Percentiles rank a stretch among this genome's conserved stretches.
Evolutionary conservation across 768 basidiomycete species (phyloP).

Genomic region (Calocybe gangraenosa): DNA sequence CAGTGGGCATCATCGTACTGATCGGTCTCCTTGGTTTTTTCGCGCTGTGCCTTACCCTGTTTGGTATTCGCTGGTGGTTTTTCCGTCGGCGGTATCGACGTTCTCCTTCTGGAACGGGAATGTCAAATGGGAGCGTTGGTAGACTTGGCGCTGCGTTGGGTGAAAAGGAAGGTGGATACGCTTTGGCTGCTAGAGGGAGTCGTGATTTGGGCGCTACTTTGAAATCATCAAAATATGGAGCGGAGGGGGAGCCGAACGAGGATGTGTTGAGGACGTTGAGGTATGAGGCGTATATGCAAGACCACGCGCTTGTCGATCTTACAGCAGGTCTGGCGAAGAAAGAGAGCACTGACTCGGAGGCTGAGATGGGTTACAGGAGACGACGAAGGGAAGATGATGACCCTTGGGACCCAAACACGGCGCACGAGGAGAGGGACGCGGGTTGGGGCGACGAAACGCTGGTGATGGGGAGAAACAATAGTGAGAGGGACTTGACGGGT

Average conservation of each 20-base stretch:
- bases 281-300: conserved; percentile 34
- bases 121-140: conserved; percentile 14
- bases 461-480: conserved; percentile 5
- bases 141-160: not conserved
- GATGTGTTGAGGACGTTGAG: conserved; percentile 29
- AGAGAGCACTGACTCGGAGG: conserved; percentile 21
- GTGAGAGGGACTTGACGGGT: conserved; percentile 3
- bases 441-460: conserved; percentile 20
- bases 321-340: conserved; percentile 19
- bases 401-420: conserved; percentile 13
- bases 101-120: conserved; percentile 3
- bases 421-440: not conserved
- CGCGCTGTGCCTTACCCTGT: conserved; percentile 48
- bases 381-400: not conserved
- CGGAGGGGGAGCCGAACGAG: conserved; percentile 5
- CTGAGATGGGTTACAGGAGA: conserved; percentile 10
- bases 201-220: conserved; percentile 9
- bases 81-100: conserved; percentile 32
- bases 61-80: conserved; percentile 50
- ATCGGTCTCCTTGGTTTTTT: conserved; percentile 58
- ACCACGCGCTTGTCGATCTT: conserved; percentile 27
- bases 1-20: conserved; percentile 60
- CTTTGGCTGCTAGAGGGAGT: conserved; percentile 24
- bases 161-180: conserved; percentile 28
- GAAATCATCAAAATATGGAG: not conserved